Conservation (phyloP, 176 grass and related monocot species). For the Leersia perrieri region DNA sequence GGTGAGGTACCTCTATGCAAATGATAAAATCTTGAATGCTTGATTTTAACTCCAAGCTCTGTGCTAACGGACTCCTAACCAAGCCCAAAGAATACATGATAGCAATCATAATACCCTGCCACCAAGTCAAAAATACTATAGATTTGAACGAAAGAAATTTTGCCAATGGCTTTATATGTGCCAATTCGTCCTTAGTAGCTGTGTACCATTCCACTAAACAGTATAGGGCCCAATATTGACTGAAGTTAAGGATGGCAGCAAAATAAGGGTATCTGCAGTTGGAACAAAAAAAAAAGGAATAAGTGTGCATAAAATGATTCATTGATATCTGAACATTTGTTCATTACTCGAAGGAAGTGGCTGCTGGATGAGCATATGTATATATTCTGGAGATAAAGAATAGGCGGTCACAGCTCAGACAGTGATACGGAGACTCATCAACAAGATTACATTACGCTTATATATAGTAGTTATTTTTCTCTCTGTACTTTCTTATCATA, state of each 20-base stretch:
- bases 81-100: conserved; percentile 79
- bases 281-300: not conserved
- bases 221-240: conserved; percentile 95
- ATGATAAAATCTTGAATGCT: conserved; percentile 93
- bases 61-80: conserved; percentile 73
- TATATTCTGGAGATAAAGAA: conserved; percentile 17
- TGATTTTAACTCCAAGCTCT: conserved; percentile 74
- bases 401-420: not conserved
- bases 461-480: not conserved
- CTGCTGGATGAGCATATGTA: conserved; percentile 6
- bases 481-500: not conserved
- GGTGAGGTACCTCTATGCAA: conserved; percentile 79
- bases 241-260: conserved; percentile 84
- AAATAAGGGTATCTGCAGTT: conserved; percentile 76
- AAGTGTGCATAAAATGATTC: not conserved
- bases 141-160: conserved; percentile 97
- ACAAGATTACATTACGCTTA: not conserved
- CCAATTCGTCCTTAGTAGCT: conserved; percentile 85
- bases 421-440: not conserved
- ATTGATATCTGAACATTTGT: not conserved
- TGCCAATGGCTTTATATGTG: conserved; percentile 80
- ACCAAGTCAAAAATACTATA: conserved; percentile 99
- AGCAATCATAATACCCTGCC: conserved; percentile 94
- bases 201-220: conserved; percentile 95
- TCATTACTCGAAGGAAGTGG: conserved; percentile 8